These are phyloP conservation scores for Aspergillaceae sp. DNA, from an alignment of 2,329 filamentous ascomycete genomes.

Conservation along the genomic window DNA sequence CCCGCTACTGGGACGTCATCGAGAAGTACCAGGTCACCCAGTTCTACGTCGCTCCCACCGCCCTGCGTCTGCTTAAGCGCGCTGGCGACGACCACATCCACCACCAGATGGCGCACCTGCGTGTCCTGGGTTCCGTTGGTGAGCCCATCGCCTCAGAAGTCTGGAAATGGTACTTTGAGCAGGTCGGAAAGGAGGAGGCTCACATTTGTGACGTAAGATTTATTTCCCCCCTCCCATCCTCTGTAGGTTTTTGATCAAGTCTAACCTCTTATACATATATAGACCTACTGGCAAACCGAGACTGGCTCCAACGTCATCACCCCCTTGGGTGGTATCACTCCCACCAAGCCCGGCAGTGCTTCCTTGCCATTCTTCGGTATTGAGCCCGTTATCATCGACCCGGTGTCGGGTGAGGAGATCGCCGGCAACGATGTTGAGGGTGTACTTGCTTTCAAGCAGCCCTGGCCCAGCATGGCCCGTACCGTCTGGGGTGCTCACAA, in stretches of 20 bases:
- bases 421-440: conserved; percentile 95
- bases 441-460: conserved; percentile 91
- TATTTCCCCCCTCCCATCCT: conserved; percentile 15
- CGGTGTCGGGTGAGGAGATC: conserved; percentile 87
- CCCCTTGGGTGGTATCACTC: conserved; percentile 82
- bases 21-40: conserved; percentile 91
- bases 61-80: conserved; percentile 85
- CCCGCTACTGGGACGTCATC: conserved; percentile 97
- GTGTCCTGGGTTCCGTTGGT: conserved; percentile 87
- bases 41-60: conserved; percentile 96
- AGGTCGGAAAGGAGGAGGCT: conserved; percentile 84
- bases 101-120: conserved; percentile 77
- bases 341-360: conserved; percentile 92
- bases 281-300: conserved; percentile 99
- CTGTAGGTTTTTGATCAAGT: not conserved
- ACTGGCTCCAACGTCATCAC: conserved; percentile 95
- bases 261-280: conserved; percentile 8
- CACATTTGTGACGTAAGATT: conserved; percentile 82
- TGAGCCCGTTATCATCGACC: conserved; percentile 94
- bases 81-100: conserved; percentile 89
- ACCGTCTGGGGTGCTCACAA: conserved; percentile 97
- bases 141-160: conserved; percentile 97
- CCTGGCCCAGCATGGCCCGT: conserved; percentile 97
- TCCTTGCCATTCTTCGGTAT: conserved; percentile 98
- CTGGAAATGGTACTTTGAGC: conserved; percentile 99